A percentile compares a stretch with the other conserved stretches of the same genome.
These are phyloP conservation scores for Colletotrichum sp. DNA, from an alignment of 2,329 filamentous ascomycete genomes.

Conservation along the genomic window DNA sequence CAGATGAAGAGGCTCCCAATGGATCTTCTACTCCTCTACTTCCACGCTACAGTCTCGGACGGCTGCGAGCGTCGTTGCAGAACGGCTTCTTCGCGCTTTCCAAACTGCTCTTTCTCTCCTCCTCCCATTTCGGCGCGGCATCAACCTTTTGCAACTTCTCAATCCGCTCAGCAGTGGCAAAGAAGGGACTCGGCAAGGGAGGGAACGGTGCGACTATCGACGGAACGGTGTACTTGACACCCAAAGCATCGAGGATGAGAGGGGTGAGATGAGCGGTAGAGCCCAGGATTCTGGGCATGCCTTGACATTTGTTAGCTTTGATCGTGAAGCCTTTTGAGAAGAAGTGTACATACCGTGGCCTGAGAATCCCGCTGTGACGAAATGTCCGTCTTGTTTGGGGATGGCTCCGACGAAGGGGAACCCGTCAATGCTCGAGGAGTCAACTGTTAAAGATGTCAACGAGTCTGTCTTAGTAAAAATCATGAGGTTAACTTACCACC, in stretches of 20 bases:
- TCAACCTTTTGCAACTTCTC: neutral
- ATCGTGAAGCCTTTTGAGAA: neutral
- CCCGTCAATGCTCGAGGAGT: neutral
- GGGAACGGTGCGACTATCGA: neutral
- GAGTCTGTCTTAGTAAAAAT: accelerated
- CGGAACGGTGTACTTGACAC: neutral
- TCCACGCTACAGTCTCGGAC: neutral
- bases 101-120: neutral
- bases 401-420: neutral
- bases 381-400: neutral
- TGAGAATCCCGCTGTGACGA: neutral
- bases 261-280: neutral
- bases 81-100: neutral
- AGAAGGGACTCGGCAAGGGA: neutral
- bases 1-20: neutral
- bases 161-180: neutral
- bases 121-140: neutral
- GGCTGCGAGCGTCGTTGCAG: neutral
- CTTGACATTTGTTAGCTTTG: neutral
- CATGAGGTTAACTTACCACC: neutral
- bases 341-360: neutral
- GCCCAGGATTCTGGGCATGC: neutral
- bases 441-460: neutral
- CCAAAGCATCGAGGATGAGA: neutral
- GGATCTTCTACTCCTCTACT: neutral